phyloP scores from a whole-genome alignment of 2,329 filamentous ascomycete species.

The Diaporthe vaccinii region DNA sequence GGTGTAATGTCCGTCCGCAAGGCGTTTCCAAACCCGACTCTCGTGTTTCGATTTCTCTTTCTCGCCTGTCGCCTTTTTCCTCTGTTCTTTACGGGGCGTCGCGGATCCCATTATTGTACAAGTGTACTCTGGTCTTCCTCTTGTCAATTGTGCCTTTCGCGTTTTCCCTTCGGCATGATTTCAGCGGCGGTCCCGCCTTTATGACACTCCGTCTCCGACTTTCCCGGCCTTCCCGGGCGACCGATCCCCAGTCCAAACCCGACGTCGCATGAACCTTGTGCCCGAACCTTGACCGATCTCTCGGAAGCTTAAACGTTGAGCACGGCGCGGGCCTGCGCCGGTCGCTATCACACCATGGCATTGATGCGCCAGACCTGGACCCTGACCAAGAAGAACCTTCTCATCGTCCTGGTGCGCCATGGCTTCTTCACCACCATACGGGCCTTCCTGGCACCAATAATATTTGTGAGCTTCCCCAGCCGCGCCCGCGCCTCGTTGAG shows the following conservation, averaged over 20 bases:
- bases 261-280: conserved; percentile 21
- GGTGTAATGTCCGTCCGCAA: conserved; percentile 30
- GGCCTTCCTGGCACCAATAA: conserved; percentile 59
- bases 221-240: conserved; percentile 12
- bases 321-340: conserved; percentile 9
- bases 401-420: conserved; percentile 70
- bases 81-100: background rate
- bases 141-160: background rate
- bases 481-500: background rate
- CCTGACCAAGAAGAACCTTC: conserved; percentile 72
- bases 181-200: background rate
- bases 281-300: conserved; percentile 26
- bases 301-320: conserved; percentile 23
- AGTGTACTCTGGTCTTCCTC: background rate
- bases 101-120: background rate
- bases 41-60: conserved; percentile 20
- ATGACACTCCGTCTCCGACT: conserved; percentile 12
- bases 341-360: conserved; percentile 55
- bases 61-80: background rate
- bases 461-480: conserved; percentile 43
- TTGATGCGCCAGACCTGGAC: conserved; percentile 72
- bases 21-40: conserved; percentile 27
- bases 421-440: conserved; percentile 65
- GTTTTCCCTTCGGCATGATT: background rate
- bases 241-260: background rate